phyloP scores from a whole-genome alignment of 2,329 filamentous ascomycete species.

The Beauveria bassiana region DNA sequence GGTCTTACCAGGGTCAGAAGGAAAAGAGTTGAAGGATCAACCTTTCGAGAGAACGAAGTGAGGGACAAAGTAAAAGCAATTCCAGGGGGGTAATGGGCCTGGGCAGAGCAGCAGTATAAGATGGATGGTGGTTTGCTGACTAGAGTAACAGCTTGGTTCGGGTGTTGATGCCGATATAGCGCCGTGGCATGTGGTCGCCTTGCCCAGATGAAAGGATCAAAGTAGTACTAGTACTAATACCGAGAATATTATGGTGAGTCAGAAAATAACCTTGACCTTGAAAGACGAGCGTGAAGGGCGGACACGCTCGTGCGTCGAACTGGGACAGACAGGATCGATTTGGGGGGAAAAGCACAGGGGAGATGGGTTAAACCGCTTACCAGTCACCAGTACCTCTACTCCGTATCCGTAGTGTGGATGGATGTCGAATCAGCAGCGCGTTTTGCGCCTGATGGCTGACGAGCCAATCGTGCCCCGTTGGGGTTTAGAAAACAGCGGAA shows the following conservation, averaged over 20 bases:
- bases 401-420: background rate
- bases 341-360: background rate
- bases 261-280: too few relatives aligned
- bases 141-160: background rate
- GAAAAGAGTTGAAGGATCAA: background rate
- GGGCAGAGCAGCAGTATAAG: background rate
- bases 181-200: background rate
- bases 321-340: too few relatives aligned
- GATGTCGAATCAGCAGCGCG: background rate
- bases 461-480: background rate
- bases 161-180: conserved; percentile 1
- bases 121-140: background rate
- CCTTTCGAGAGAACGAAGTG: background rate
- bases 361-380: background rate
- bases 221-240: background rate
- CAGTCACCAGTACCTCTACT: too few relatives aligned
- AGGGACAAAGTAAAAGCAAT: background rate
- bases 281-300: too few relatives aligned
- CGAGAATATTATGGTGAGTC: background rate
- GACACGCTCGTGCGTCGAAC: too few relatives aligned
- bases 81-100: background rate
- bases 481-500: background rate
- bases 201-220: background rate
- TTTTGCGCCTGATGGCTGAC: background rate
- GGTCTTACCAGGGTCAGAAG: background rate